A percentile compares a stretch with the other conserved stretches of the same genome.
Conservation (phyloP, 2,329 filamentous ascomycete species). For the Monosporascus sp. region DNA sequence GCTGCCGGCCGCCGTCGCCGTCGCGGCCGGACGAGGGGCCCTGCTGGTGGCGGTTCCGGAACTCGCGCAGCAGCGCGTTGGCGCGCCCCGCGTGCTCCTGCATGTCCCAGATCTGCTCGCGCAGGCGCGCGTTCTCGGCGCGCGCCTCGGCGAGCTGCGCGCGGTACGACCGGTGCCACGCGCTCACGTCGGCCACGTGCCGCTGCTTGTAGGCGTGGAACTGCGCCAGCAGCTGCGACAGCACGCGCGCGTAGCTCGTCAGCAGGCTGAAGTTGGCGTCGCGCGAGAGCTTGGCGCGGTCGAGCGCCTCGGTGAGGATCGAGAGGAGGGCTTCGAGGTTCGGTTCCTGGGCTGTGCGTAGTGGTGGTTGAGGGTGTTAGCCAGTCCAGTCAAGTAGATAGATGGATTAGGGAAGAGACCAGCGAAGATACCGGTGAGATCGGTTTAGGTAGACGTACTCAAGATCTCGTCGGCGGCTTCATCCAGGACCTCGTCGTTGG, state of each 20-base stretch:
- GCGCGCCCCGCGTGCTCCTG: slow-evolving; percentile 53
- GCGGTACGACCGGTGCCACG: slow-evolving; percentile 63
- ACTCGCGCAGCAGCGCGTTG: slow-evolving; percentile 52
- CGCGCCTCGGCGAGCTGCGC: slow-evolving; percentile 60
- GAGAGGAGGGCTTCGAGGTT: slow-evolving; percentile 59
- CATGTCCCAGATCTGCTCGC: slow-evolving; percentile 64
- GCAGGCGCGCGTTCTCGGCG: slow-evolving; percentile 56
- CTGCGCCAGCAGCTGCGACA: slow-evolving; percentile 55
- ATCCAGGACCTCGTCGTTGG: slow-evolving; percentile 54
- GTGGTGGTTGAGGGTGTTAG: slow-evolving; percentile 3
- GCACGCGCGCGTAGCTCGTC: slow-evolving; percentile 50
- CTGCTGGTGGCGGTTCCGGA: slow-evolving; percentile 36
- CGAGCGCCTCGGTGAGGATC: slow-evolving; percentile 55
- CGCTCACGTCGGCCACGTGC: slow-evolving; percentile 54
- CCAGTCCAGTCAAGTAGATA: neutral
- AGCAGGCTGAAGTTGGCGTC: slow-evolving; percentile 56
- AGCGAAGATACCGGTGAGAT: neutral
- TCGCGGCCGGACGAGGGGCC: too few species aligned
- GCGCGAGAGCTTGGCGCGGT: slow-evolving; percentile 54
- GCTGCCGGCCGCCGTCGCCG: too few species aligned
- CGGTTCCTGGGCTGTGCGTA: slow-evolving; percentile 44
- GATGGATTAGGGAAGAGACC: neutral
- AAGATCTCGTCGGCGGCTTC: slow-evolving; percentile 52
- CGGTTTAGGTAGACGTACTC: slow-evolving; percentile 32
- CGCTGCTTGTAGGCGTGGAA: slow-evolving; percentile 62